phyloP scores from a whole-genome alignment of 2,329 filamentous ascomycete genomes.

The Exophiala lecanii-corni region DNA sequence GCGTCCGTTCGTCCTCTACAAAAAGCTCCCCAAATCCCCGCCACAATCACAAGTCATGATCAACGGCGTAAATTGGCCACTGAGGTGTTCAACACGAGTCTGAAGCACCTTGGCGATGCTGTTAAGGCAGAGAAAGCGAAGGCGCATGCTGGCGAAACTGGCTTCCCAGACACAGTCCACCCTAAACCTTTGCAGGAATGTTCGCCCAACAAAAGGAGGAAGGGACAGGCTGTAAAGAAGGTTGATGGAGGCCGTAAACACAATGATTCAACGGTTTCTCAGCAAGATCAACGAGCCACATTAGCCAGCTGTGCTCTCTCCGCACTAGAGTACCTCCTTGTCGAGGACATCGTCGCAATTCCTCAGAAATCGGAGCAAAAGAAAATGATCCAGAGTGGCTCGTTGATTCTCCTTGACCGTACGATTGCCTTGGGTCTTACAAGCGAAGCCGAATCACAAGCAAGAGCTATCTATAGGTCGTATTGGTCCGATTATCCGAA shows the following conservation, averaged over 20 bases:
- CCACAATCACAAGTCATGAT: too few relatives aligned
- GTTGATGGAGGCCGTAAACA: conserved; percentile 19
- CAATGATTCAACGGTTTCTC: neutral
- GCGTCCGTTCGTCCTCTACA: too few relatives aligned
- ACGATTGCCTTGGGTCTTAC: conserved; percentile 19
- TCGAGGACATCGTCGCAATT: conserved; percentile 11
- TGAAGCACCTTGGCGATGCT: conserved; percentile 41
- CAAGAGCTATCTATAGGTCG: conserved; percentile 16
- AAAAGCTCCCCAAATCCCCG: too few relatives aligned
- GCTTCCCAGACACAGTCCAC: neutral
- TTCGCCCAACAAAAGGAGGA: conserved; percentile 28
- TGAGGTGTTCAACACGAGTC: conserved; percentile 42
- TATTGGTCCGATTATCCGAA: conserved; percentile 15
- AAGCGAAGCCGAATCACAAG: conserved; percentile 13
- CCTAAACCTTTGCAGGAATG: conserved; percentile 27
- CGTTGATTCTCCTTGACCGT: conserved; percentile 25
- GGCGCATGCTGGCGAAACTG: conserved; percentile 2
- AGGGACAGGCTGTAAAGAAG: conserved; percentile 5
- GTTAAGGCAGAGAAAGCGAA: conserved; percentile 13
- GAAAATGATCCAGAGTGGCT: conserved; percentile 17
- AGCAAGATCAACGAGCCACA: conserved; percentile 14
- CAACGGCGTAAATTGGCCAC: conserved; percentile 41
- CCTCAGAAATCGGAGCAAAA: neutral
- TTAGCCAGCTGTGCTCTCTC: conserved; percentile 39
- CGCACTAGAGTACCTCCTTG: conserved; percentile 36